Percentiles rank a stretch among this genome's conserved stretches.
These are phyloP conservation scores for Maudiozyma pseudohumilis DNA, from an alignment of 805 yeast genomes.

Conservation along the genomic window DNA sequence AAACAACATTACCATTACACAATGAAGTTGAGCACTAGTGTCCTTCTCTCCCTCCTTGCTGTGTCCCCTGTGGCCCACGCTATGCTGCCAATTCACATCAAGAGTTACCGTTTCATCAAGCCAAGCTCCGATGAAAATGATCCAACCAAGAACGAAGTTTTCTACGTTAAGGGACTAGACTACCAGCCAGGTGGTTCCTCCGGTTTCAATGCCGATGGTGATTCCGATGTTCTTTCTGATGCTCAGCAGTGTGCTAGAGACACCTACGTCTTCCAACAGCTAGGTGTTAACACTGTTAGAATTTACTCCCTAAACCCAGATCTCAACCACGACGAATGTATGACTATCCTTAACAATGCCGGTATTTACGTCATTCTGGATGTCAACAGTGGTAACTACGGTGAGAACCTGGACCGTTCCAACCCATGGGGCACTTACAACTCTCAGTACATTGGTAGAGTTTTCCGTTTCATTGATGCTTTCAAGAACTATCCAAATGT, in stretches of 20 bases:
- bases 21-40: constrained; percentile 6
- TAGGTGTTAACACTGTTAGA: constrained; percentile 79
- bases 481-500: constrained; percentile 78
- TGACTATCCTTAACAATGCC: constrained; percentile 79
- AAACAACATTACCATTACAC: neutral
- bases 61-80: constrained; percentile 29
- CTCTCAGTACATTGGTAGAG: constrained; percentile 58
- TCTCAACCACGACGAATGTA: constrained; percentile 80
- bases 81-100: constrained; percentile 45
- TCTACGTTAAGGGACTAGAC: constrained; percentile 78
- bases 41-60: constrained; percentile 9
- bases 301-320: constrained; percentile 79
- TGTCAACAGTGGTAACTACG: constrained; percentile 63
- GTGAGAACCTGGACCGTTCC: constrained; percentile 62
- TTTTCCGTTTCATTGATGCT: constrained; percentile 75
- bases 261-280: constrained; percentile 62
- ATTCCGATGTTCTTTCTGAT: constrained; percentile 62
- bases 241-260: constrained; percentile 68
- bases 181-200: constrained; percentile 94
- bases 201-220: constrained; percentile 25
- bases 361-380: constrained; percentile 85
- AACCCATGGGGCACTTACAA: constrained; percentile 66
- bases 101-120: constrained; percentile 50
- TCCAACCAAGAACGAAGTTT: constrained; percentile 41
- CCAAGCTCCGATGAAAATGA: constrained; percentile 34